Evolutionary conservation across 106 monocot genomes (phyloP), one percentile per base, ranked within the genome.

Genomic region (Cymbidium sinense): DNA sequence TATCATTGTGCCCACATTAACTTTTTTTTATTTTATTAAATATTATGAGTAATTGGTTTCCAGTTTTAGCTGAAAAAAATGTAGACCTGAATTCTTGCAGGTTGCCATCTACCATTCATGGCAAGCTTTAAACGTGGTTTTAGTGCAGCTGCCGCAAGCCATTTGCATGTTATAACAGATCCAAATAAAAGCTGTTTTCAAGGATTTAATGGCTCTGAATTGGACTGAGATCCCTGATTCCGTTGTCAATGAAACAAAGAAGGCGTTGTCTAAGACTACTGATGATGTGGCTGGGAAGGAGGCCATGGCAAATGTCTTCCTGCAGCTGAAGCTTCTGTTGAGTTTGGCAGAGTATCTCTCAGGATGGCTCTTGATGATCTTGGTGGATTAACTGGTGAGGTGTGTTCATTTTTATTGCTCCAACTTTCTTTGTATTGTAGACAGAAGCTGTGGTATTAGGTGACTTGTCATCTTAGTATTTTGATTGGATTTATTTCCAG

Each of bases 311-410:
- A 86, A 86, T 84, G 80, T 95, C 30, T 92, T 41, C 81, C 87
- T 82, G 94, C 98, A 64, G 90, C 92, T 64, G 94, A 85, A 83
- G 98, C 94, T 29, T 88, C 87, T 30, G 92, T 77, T 52, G 94
- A 99, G 70, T 99, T 99, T 64, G 82, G 86, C 73, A 92, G 88
- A 62, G 98, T 99, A 18, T 84, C 92, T 77, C 84, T 99, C 7
- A 92, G 98, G 78, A 92, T 99, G 92, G 88, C 88, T 36, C 94
- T 99, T 82, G 98, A 99, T 90, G 98, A 99, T 78, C 84, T 85
- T 21, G 78, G 77, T 70, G 98, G 98, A 28, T 31, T 95, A 76
- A 88, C 79, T 79, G 98, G 98, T 50, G 92, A 94, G 84, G 98
- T 99, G 19, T 74, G 87, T 9, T 72, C 25, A 33, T 27, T 71